These are phyloP conservation scores for Fusarium veterinarium DNA, from an alignment of 2,329 filamentous ascomycete genomes.

Conservation along the genomic window DNA sequence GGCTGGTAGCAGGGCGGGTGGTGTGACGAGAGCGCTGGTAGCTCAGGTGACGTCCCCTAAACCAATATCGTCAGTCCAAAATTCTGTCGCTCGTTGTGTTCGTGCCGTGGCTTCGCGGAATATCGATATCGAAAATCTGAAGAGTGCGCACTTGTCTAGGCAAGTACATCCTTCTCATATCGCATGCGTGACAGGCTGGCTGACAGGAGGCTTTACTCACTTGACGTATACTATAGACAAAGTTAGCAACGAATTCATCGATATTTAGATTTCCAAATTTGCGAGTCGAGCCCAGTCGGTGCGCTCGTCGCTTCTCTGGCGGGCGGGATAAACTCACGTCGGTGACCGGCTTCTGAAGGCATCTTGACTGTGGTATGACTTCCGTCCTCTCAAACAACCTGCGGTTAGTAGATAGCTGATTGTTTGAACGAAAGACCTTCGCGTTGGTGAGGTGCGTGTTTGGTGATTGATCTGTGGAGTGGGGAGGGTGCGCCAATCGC, in stretches of 20 bases:
- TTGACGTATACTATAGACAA: slow-evolving; percentile 80
- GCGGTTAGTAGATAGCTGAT: slow-evolving; percentile 55
- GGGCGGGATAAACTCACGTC: slow-evolving; percentile 73
- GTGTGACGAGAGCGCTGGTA: slow-evolving; percentile 96
- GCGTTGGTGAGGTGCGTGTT: slow-evolving; percentile 55
- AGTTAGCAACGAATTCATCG: slow-evolving; percentile 52
- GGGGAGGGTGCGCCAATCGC: slow-evolving; percentile 48
- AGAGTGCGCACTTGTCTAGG: slow-evolving; percentile 24
- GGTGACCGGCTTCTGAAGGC: slow-evolving; percentile 89
- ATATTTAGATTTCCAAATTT: slow-evolving; percentile 31
- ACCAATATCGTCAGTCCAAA: slow-evolving; percentile 47
- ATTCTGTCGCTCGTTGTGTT: slow-evolving; percentile 37
- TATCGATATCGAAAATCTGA: slow-evolving; percentile 41
- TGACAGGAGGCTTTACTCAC: slow-evolving; percentile 66
- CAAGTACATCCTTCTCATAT: slow-evolving; percentile 23
- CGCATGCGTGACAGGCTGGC: slow-evolving; percentile 26
- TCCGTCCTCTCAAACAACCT: slow-evolving; percentile 61
- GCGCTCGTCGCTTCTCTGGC: slow-evolving; percentile 23
- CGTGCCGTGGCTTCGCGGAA: slow-evolving; percentile 40
- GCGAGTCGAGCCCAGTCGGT: slow-evolving; percentile 5
- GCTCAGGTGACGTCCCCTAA: slow-evolving; percentile 95
- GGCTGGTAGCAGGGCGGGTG: slow-evolving; percentile 88
- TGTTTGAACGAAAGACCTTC: slow-evolving; percentile 61
- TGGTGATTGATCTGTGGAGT: slow-evolving; percentile 55
- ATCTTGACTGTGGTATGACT: slow-evolving; percentile 73